Evolutionary conservation across 1,284 basidiomycete species (phyloP).

Genomic region (Sanguinoderma infundibulare): DNA sequence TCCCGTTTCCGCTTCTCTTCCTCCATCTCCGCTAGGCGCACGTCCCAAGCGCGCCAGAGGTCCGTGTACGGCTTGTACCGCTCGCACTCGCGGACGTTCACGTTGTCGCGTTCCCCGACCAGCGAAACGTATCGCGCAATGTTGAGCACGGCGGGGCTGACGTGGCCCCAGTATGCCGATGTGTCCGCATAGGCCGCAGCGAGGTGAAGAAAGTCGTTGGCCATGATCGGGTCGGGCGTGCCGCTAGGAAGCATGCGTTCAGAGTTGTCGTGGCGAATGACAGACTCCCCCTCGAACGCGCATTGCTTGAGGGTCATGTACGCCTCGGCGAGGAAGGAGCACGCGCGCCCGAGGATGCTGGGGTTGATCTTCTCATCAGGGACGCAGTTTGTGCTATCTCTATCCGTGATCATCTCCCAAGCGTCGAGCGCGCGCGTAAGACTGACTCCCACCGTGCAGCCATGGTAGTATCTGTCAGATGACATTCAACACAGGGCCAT

Average conservation of each 20-base stretch:
- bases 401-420: constrained; percentile 5
- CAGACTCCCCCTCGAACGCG: constrained; percentile 1
- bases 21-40: constrained; percentile 5
- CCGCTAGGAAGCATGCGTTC: constrained; percentile 1
- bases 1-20: constrained; percentile 4
- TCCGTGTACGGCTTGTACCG: constrained; percentile 2
- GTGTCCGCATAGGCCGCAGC: constrained; percentile 2
- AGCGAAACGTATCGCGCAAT: constrained; percentile 2
- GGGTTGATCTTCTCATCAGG: not conserved
- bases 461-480: constrained; percentile 3
- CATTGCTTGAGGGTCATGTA: not conserved
- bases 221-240: not conserved
- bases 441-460: constrained; percentile 3
- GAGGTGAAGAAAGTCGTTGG: not conserved
- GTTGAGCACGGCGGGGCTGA: not conserved
- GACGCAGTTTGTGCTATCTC: not conserved
- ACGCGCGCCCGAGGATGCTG: constrained; percentile 6
- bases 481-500: no score
- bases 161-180: not conserved
- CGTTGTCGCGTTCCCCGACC: not conserved
- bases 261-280: not conserved
- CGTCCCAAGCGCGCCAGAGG: constrained; percentile 4
- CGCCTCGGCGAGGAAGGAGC: constrained; percentile 7
- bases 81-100: constrained; percentile 3
- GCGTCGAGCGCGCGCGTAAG: not conserved